Evolutionary conservation across 305 asterid genomes (phyloP), one percentile per base, ranked within the genome.

Genomic region (Fraxinus platypoda): DNA sequence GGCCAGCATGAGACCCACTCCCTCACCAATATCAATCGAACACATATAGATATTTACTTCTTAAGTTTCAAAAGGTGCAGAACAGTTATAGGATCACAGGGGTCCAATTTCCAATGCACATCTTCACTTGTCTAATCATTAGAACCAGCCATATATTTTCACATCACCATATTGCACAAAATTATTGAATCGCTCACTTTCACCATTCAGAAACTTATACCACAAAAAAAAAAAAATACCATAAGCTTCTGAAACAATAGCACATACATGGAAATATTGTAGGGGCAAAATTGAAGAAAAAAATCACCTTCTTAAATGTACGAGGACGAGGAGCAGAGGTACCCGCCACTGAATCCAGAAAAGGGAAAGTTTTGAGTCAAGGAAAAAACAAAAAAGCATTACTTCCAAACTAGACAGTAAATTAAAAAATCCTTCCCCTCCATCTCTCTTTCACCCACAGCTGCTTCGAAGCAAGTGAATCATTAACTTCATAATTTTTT

Each of bases 271-370:
- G 8, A 11, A 66, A 28, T 11, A 66, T 66, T 8, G 8, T 8
- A 26, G 37, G 70, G 34, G 74, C 74, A 66, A 66, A 66, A 66
- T 26, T 1, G 19, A 43, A 35, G 28, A 41, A 73, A 13, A 72
- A 46, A 68, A 9, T 62, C 85, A 92, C 96, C 94, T 86, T 82
- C 81, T 77, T 92, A 89, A 92, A 92, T 0, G 92, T 81, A 70
- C 94, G 94, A 80, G 96, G 96, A 81, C 96, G 94, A 37, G 84
- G 75, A 78, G 95, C 79, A 74, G 96, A 92, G 83, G 92, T 86
- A 77, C 94, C 94, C 76, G 94, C 91, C 81, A 86, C 96, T 92
- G 93, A 70, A 83, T 64, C 57, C 64, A 80, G 15, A 21, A 54
- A 83, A 80, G 1, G 52, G 28, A 41, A 73, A 25, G n/a, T 26